Percentiles rank a stretch among this genome's conserved stretches.
Conservation (phyloP, 306 rosid species). For the Rosa lucieae region DNA sequence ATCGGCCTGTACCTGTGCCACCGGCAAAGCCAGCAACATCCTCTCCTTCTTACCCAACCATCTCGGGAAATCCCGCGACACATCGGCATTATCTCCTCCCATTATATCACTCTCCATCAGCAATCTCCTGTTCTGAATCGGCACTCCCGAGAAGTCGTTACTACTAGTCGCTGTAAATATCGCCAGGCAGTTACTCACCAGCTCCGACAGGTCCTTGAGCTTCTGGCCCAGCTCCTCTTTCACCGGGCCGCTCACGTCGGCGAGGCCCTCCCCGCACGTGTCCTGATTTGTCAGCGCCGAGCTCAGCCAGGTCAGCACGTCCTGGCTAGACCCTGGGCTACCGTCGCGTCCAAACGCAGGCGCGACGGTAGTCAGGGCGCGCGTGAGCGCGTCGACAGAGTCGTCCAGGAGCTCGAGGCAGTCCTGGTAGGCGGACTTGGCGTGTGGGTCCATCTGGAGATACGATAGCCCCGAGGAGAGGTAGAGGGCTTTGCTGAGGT, state of each 20-base stretch:
- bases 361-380: conserved; percentile 44
- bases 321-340: conserved; percentile 27
- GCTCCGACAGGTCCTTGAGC: conserved; percentile 60
- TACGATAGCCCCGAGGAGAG: conserved; percentile 45
- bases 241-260: conserved; percentile 40
- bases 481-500: conserved; percentile 57
- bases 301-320: conserved; percentile 88
- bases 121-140: conserved; percentile 63
- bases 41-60: conserved; percentile 73
- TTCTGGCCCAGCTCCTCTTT: conserved; percentile 46
- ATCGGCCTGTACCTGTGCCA: conserved; percentile 61
- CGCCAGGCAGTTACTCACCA: conserved; percentile 79
- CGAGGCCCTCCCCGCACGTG: conserved; percentile 74
- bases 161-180: conserved; percentile 44
- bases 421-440: conserved; percentile 64
- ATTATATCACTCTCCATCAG: conserved; percentile 35
- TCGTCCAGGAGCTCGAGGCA: conserved; percentile 86
- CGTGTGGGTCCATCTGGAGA: conserved; percentile 40
- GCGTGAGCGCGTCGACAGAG: conserved; percentile 62
- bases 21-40: conserved; percentile 52
- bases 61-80: conserved; percentile 48
- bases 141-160: conserved; percentile 77
- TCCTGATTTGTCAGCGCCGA: conserved; percentile 83
- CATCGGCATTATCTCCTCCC: conserved; percentile 28
- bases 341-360: conserved; percentile 7